phyloP scores from a whole-genome alignment of 768 basidiomycete species.

The Leccinum longicurvipes region DNA sequence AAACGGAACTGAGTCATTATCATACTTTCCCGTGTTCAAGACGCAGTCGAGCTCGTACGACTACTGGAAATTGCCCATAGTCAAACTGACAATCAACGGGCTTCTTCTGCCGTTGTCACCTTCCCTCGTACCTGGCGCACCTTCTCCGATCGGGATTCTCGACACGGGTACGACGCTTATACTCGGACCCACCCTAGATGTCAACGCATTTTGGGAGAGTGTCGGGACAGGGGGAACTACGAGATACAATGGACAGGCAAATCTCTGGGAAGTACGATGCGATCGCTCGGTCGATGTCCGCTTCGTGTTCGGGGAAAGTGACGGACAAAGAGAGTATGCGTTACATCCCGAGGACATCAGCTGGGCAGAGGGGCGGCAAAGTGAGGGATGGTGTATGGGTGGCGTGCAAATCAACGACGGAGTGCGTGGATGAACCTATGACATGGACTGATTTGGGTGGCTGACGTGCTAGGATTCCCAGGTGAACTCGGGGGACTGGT shows the following conservation, averaged over 20 bases:
- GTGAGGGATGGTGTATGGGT: conserved; percentile 51
- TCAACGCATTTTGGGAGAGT: conserved; percentile 49
- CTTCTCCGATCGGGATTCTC: conserved; percentile 50
- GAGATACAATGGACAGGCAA: conserved; percentile 33
- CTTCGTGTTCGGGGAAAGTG: conserved; percentile 41
- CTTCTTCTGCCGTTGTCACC: conserved; percentile 38
- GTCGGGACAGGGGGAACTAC: conserved; percentile 40
- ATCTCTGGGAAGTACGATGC: conserved; percentile 51
- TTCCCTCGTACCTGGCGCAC: conserved; percentile 43
- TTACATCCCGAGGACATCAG: conserved; percentile 52
- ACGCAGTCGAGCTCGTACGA: conserved; percentile 38
- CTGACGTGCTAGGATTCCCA: conserved; percentile 17
- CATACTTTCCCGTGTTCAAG: conserved; percentile 40
- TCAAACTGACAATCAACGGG: conserved; percentile 43
- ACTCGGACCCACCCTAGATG: conserved; percentile 50
- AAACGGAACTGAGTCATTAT: conserved; percentile 32
- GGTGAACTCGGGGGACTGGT: conserved; percentile 59
- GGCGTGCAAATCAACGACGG: conserved; percentile 53
- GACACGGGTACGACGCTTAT: conserved; percentile 63
- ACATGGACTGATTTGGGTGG: not conserved
- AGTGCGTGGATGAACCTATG: conserved; percentile 28
- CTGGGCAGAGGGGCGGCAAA: conserved; percentile 42
- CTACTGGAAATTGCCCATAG: conserved; percentile 58
- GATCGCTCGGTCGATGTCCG: conserved; percentile 45
- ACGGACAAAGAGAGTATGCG: conserved; percentile 35